Conservation (phyloP, 768 basidiomycete species). For the Tulasnella sp. region DNA sequence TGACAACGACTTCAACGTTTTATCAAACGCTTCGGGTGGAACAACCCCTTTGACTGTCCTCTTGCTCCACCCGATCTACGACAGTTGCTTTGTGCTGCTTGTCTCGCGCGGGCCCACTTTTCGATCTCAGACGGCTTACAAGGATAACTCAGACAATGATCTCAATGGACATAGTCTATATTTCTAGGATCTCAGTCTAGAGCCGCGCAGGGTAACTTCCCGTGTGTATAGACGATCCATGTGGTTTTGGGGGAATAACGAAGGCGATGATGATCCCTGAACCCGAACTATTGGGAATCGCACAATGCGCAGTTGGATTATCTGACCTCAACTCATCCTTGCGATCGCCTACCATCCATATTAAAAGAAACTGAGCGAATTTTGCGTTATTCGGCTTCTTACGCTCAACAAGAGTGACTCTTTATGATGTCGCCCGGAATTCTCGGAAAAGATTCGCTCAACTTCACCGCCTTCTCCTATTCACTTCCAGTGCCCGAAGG, state of each 20-base stretch:
- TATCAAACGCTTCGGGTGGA: neutral
- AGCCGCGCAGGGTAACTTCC: too few relatives aligned
- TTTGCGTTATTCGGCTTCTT: neutral
- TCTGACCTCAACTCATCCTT: neutral
- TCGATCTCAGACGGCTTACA: too few relatives aligned
- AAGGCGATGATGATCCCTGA: neutral
- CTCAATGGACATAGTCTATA: neutral
- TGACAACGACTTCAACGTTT: neutral
- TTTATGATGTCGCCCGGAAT: neutral
- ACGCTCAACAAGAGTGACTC: neutral
- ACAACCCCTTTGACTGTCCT: neutral
- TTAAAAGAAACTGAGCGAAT: neutral
- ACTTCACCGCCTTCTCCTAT: neutral
- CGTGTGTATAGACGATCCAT: neutral
- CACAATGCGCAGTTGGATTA: neutral
- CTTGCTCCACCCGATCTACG: neutral
- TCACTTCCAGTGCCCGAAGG: neutral
- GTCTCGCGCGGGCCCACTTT: too few relatives aligned
- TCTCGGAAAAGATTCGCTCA: neutral
- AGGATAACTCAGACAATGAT: neutral
- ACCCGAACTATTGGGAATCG: neutral
- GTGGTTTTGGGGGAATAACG: neutral
- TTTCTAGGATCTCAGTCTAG: neutral
- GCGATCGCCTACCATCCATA: neutral
- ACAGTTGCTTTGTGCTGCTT: too few relatives aligned